phyloP scores from a whole-genome alignment of 2,329 filamentous ascomycete species.

The Hirsutella minnesotensis region DNA sequence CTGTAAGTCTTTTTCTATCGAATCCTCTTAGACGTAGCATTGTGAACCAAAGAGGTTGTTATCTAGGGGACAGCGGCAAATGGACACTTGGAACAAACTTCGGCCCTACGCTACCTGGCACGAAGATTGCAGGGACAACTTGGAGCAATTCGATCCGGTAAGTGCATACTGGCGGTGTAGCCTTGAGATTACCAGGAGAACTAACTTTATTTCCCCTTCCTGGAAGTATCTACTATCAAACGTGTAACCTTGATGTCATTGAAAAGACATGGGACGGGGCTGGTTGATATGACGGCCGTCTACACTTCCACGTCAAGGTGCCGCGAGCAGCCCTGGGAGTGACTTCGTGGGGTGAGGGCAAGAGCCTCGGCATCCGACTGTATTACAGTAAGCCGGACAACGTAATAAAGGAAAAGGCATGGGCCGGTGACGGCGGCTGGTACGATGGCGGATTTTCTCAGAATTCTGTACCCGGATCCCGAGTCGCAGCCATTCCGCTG shows the following conservation, averaged over 20 bases:
- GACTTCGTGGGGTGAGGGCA: background rate
- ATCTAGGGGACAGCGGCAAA: background rate
- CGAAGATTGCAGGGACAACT: background rate
- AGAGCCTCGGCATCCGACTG: background rate
- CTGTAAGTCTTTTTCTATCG: background rate
- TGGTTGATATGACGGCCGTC: background rate
- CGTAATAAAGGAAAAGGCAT: conserved; percentile 1
- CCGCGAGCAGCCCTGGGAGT: background rate
- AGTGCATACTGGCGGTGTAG: background rate
- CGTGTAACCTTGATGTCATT: background rate
- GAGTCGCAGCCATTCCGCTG: background rate
- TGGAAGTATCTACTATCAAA: conserved; percentile 1
- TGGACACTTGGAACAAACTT: background rate
- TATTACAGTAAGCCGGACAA: background rate
- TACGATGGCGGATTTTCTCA: background rate
- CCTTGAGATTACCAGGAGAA: too few relatives aligned
- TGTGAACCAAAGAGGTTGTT: too few relatives aligned
- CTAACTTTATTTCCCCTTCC: background rate
- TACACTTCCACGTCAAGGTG: background rate
- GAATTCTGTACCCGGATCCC: background rate
- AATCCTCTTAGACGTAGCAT: too few relatives aligned
- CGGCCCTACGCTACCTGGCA: background rate
- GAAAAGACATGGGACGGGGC: conserved; percentile 1
- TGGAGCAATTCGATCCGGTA: conserved; percentile 1
- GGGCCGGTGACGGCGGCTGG: background rate